phyloP scores from a whole-genome alignment of 805 yeast species.

The Metschnikowia similis region DNA sequence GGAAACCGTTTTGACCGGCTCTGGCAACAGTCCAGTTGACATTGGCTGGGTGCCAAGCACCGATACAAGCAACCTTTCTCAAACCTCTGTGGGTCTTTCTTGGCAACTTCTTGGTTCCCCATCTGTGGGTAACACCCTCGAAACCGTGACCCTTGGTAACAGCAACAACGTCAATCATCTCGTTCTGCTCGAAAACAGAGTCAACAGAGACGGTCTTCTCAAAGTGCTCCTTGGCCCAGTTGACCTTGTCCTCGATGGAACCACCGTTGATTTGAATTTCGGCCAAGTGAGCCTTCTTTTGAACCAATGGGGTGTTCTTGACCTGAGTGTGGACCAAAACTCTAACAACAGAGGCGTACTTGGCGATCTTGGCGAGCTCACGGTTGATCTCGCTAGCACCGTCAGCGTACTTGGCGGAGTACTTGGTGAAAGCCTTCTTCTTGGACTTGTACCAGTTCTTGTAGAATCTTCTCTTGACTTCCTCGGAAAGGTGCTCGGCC shows the following conservation, averaged over 20 bases:
- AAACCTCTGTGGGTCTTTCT: constrained; percentile 99
- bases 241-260: constrained; percentile 93
- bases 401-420: constrained; percentile 96
- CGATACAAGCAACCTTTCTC: constrained; percentile 99
- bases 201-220: constrained; percentile 97
- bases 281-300: constrained; percentile 99
- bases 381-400: constrained; percentile 84
- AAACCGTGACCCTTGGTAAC: constrained; percentile 99
- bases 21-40: constrained; percentile 99
- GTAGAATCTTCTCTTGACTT: constrained; percentile 99
- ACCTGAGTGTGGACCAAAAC: constrained; percentile 99
- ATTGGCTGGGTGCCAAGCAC: constrained; percentile 99
- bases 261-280: constrained; percentile 99
- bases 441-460: constrained; percentile 99
- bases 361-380: constrained; percentile 97
- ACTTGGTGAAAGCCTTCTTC: constrained; percentile 99
- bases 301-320: constrained; percentile 98
- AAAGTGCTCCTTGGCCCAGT: constrained; percentile 98
- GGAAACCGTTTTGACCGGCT: constrained; percentile 99
- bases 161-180: constrained; percentile 97
- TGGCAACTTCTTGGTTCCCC: constrained; percentile 99
- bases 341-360: constrained; percentile 98
- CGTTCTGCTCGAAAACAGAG: constrained; percentile 97
- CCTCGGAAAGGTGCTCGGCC: constrained; percentile 99
- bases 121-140: constrained; percentile 99